Percentiles rank a stretch among this genome's conserved stretches.
phyloP scores from a whole-genome alignment of 352 stramenopile species.

The Aphanomyces euteiches region DNA sequence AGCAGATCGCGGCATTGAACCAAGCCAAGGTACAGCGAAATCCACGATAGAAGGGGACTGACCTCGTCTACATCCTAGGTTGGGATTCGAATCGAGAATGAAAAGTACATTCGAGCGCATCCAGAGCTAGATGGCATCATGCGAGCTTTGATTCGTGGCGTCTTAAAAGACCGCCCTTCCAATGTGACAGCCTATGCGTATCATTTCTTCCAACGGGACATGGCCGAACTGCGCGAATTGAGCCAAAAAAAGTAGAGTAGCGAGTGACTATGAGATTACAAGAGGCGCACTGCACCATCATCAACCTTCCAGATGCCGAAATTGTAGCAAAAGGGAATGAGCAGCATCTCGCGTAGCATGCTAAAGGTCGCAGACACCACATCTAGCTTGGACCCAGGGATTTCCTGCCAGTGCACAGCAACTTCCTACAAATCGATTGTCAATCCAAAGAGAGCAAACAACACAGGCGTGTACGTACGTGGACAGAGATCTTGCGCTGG shows the following conservation, averaged over 20 bases:
- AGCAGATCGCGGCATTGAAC: conserved; percentile 63
- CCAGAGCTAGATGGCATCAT: conserved; percentile 56
- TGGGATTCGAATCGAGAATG: conserved; percentile 75
- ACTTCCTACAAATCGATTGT: conserved; percentile 64
- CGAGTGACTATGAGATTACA: conserved; percentile 5
- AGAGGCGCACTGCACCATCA: conserved; percentile 66
- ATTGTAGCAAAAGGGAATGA: conserved; percentile 88
- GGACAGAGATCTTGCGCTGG: conserved; percentile 33
- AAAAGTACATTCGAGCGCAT: conserved; percentile 68
- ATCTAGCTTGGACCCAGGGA: conserved; percentile 88
- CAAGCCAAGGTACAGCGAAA: conserved; percentile 48
- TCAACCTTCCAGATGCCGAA: conserved; percentile 78
- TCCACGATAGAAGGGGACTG: conserved; percentile 5
- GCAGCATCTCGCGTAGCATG: conserved; percentile 91
- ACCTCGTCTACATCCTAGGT: conserved; percentile 37
- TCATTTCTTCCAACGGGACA: conserved; percentile 49
- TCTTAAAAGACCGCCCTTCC: conserved; percentile 50
- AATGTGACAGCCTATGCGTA: conserved; percentile 56
- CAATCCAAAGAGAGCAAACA: not conserved
- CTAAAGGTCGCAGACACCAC: conserved; percentile 83
- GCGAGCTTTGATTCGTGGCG: conserved; percentile 50
- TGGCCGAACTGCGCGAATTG: conserved; percentile 33
- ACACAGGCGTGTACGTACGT: conserved; percentile 6
- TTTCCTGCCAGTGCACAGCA: conserved; percentile 88
- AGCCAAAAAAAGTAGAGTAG: not conserved